Base-by-base conservation (phyloP, 257 asterid species). In the Cynanchum wilfordii region DNA sequence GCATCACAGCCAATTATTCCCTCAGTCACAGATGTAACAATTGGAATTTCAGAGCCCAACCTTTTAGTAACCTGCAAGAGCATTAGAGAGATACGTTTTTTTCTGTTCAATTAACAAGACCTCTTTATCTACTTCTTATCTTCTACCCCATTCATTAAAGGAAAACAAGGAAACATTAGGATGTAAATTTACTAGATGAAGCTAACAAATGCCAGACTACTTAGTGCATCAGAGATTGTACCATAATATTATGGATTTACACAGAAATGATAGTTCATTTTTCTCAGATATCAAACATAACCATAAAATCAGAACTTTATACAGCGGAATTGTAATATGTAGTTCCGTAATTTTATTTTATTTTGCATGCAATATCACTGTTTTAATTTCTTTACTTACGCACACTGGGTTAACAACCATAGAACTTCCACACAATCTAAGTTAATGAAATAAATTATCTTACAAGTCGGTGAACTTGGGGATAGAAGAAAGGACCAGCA, bases 1-100 rank as follows among this genome's bases (percentile, higher is more conserved):
- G 81, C 89, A 77, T 89, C 88, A 82, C 84, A 78, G 55, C 94
- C 96, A 65, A 88, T 84, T 78, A 89, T 71, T 79, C 96, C 97
- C 75, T 83, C 86, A 2, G 88, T 79, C 71, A 80, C 68, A 63
- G 80, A 88, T 79, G 86, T 80, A 71, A 88, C 64, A 36, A 84
- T 54, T 40, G 97, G 97, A 82, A 84, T 42, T 30, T 30, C 51
- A 49, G 90, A 80, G 75, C 90, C 91, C 52, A 90, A 80, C 71
- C 82, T 88, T 42, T 45, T 50, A 47, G 77, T 75, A 67, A 93
- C 83, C 97, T 91, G 87, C 85, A 84, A 73, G 58, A 77, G 16
- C 45, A 27, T 66, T 22, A 70, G 12, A 20, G 12, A 3, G 15
- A 20, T n/a, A 76, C 11, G 69, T 66, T 67, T 30, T 69, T 75